Evolutionary conservation across 2,329 filamentous ascomycete genomes (phyloP), one percentile per base, ranked within the genome.

Genomic region (Penicillium aurantiogriseum): DNA sequence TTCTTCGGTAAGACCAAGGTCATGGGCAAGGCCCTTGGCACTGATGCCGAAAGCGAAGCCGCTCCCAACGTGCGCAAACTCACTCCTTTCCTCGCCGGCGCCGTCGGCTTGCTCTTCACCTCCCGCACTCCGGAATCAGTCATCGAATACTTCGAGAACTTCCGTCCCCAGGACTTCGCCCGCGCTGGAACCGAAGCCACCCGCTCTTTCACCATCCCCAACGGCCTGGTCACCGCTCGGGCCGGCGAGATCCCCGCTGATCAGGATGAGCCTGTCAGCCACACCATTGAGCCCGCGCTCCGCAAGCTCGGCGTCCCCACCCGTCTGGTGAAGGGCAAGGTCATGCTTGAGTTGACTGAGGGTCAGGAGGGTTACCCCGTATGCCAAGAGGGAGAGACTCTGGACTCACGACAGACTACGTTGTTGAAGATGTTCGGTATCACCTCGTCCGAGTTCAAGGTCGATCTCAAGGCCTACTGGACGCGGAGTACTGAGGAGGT

Each of bases 1-100:
- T 97, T 97, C 86, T 97, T 97, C 78, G 94, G 93, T 79, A 99
- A 97, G 82, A 97, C 93, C 59, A 97, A 97, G 80, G 92, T 99
- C 76, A 97, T 97, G 92, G 88, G 90, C 69, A 93, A 94, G 79
- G 92, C 94, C 56, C 88, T 99, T 27, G 94, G 94, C 72, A 84
- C 85, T 63, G 87, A 82, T 53, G 83, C 87, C 65, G 88, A 90
- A 71, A 89, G 91, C 69, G 91, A 92, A 78, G 85, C 90, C 77
- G 89, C 91, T 66, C 85, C 90, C 44, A 90, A 91, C 72, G 85
- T 94, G 69, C 82, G 90, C 73, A 78, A 80, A 62, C 85, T 97
- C 57, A 79, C 84, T 21, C 80, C 80, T 45, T 84, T 90, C 80
- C 82, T 97, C 51, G 78, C 82, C 66, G 94, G 94, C 70, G 88